A percentile compares a stretch with the other conserved stretches of the same genome.
Conservation (phyloP, 1,284 basidiomycete species). For the Lentinula novae-zelandiae region DNA sequence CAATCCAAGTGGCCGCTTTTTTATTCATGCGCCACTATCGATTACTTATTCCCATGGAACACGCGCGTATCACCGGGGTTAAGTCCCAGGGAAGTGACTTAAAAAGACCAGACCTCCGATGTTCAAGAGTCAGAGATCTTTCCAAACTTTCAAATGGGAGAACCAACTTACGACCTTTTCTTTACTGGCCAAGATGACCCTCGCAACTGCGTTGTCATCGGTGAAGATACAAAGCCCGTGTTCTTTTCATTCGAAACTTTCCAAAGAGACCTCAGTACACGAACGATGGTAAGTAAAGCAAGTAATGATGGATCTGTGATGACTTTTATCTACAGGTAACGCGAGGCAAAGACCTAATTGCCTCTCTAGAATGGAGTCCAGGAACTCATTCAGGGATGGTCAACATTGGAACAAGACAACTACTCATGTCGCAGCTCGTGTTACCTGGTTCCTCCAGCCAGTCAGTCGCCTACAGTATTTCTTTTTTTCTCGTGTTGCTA, state of each 20-base stretch:
- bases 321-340: slow-evolving; percentile 14
- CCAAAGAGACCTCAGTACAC: slow-evolving; percentile 35
- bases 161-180: slow-evolving; percentile 52
- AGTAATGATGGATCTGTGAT: slow-evolving; percentile 1
- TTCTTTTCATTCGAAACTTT: slow-evolving; percentile 66
- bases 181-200: slow-evolving; percentile 69
- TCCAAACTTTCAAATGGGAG: slow-evolving; percentile 11
- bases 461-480: slow-evolving; percentile 32
- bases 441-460: slow-evolving; percentile 44
- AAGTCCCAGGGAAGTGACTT: slow-evolving; percentile 34
- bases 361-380: slow-evolving; percentile 59
- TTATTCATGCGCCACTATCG: slow-evolving; percentile 40
- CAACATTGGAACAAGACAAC: slow-evolving; percentile 47
- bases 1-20: slow-evolving; percentile 15
- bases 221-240: slow-evolving; percentile 53
- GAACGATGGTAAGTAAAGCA: slow-evolving; percentile 48
- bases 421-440: slow-evolving; percentile 63
- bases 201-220: slow-evolving; percentile 51
- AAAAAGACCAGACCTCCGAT: slow-evolving; percentile 32
- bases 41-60: slow-evolving; percentile 45
- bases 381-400: slow-evolving; percentile 55
- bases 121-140: slow-evolving; percentile 10
- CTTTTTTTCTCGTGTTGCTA: background rate
- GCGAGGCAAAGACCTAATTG: slow-evolving; percentile 42
- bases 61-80: slow-evolving; percentile 47